Base-by-base conservation (phyloP, 176 grass and related monocot genomes). In the Triticum timopheevii region DNA sequence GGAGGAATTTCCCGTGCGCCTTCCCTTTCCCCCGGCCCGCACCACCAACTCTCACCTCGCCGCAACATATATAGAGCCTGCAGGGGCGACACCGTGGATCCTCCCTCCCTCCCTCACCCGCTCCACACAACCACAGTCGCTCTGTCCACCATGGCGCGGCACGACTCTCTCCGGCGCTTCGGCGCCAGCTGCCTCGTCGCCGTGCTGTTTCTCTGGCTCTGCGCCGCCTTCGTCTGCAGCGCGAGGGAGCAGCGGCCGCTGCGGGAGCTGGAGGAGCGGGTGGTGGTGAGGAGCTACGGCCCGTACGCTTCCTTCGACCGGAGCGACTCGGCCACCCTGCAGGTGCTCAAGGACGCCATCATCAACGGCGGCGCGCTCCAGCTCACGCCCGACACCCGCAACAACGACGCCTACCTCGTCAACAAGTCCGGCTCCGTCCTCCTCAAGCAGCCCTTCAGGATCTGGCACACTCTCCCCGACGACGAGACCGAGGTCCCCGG, bases 361-460 rank as follows among this genome's bases (percentile, higher is more conserved):
- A 65, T 85, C 85, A 59, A 23, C 61, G 2, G 19, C 24, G 87
- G 93, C 45, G 93, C 93, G 13, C 85, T 94, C 15, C 93, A 94
- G 87, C 45, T 94, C 78, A 86, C 90, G 24, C 90, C 87, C 0
- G 93, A 94, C 85, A 20, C 65, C 15, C 1, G 0, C 2, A 92
- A 94, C 85, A 0, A 0, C 3, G 1, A 1, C 19, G 6, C 0
- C 61, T 65, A 3, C 83, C 67, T 65, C 58, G 2, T 9, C 31
- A 70, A 92, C 87, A 94, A 80, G 61, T 79, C 93, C 67, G 93
- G 93, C 68, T 40, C 66, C 70, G 72, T 92, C 0, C 71, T 92
- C 80, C 84, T 94, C 56, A 16, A 4, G 9, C 65, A 17, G 0
- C 77, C 49, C 11, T 92, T 94, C 82, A 75, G 13, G 28, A 52